A percentile compares a stretch with the other conserved stretches of the same genome.
These are phyloP conservation scores for Sporothrix pseudoabietina DNA, from an alignment of 2,329 filamentous ascomycete species.

Conservation along the genomic window DNA sequence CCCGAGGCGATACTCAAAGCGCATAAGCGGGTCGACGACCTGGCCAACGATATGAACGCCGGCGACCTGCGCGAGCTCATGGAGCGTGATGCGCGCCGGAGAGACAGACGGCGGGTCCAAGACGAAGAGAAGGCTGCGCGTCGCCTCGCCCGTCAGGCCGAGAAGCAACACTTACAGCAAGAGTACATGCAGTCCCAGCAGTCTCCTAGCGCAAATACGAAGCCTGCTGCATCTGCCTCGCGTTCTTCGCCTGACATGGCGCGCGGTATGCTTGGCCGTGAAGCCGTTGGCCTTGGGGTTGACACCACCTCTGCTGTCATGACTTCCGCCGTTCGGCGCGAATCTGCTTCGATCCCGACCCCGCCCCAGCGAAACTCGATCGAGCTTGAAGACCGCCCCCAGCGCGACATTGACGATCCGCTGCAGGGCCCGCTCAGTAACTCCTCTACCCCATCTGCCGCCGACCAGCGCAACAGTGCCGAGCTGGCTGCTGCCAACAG, in stretches of 20 bases:
- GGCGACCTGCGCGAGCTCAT: slow-evolving; percentile 83
- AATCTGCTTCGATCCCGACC: slow-evolving; percentile 24
- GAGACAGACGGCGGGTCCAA: slow-evolving; percentile 69
- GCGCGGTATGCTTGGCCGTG: slow-evolving; percentile 62
- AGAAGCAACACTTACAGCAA: slow-evolving; percentile 46
- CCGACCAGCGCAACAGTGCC: not conserved
- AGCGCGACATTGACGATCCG: slow-evolving; percentile 17
- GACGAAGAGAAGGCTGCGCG: slow-evolving; percentile 69
- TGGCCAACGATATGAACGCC: slow-evolving; percentile 85
- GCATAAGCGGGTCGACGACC: slow-evolving; percentile 65
- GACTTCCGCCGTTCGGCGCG: slow-evolving; percentile 58
- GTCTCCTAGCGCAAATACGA: not conserved
- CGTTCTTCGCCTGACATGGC: slow-evolving; percentile 52
- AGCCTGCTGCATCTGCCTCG: not conserved
- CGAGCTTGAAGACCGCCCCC: not conserved
- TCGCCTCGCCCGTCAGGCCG: slow-evolving; percentile 63
- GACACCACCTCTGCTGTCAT: slow-evolving; percentile 56
- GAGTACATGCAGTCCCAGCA: not conserved
- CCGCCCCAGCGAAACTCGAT: not conserved
- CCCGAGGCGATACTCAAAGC: slow-evolving; percentile 63
- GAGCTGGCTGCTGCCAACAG: not conserved
- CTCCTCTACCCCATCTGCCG: slow-evolving; percentile 9
- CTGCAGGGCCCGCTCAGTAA: not conserved
- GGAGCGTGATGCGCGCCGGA: slow-evolving; percentile 82
- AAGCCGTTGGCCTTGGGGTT: slow-evolving; percentile 58